Conservation (phyloP, 495 filamentous ascomycete genomes). For the Neurospora pannonica region DNA sequence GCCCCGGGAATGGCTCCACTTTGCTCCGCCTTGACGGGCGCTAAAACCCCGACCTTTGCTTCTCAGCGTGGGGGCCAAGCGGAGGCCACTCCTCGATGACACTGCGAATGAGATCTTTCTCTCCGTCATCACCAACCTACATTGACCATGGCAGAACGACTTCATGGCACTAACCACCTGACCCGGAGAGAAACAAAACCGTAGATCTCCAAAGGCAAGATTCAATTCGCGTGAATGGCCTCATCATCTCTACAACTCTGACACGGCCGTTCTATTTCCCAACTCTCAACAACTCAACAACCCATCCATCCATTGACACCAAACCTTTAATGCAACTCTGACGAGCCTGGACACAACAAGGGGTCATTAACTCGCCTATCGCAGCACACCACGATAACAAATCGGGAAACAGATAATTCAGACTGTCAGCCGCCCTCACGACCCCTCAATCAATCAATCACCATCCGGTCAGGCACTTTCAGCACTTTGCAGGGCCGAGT, state of each 20-base stretch:
- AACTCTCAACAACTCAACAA: background rate
- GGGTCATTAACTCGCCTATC: background rate
- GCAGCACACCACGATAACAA: background rate
- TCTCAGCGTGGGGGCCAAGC: background rate
- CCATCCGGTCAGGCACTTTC: background rate
- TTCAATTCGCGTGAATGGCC: background rate
- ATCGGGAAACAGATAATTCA: background rate
- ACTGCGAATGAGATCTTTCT: background rate
- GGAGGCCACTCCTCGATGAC: background rate
- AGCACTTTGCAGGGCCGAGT: background rate
- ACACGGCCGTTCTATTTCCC: background rate
- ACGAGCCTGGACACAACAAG: background rate
- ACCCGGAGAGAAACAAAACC: background rate
- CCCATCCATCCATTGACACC: background rate
- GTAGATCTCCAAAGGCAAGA: background rate
- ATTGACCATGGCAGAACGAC: background rate
- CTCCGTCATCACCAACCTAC: background rate
- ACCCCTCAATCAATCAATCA: background rate
- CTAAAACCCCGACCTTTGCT: background rate
- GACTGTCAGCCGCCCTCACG: background rate
- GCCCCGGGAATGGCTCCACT: background rate
- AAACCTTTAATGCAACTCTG: background rate
- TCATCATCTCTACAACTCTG: background rate
- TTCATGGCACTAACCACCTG: background rate
- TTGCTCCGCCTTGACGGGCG: background rate